Conservation (phyloP, 2,329 filamentous ascomycete genomes). For the Diaporthe vaccinii region DNA sequence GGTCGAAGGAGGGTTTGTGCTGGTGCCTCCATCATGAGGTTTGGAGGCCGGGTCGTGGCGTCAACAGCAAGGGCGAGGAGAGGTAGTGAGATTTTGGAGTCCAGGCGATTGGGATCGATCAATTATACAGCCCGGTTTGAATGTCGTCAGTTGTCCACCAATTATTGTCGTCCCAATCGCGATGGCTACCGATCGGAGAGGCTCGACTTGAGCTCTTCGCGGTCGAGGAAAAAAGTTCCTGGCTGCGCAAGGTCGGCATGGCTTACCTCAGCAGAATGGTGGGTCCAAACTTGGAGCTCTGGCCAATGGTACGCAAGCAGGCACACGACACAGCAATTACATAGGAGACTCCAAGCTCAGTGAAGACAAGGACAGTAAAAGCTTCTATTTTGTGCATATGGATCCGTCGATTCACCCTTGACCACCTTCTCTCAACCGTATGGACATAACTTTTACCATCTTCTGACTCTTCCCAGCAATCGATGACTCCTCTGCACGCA, state of each 20-base stretch:
- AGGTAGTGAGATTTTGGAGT: neutral
- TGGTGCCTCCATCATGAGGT: constrained; percentile 37
- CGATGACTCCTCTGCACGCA: neutral
- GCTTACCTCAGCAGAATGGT: constrained; percentile 30
- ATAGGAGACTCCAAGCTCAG: neutral
- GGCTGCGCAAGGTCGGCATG: constrained; percentile 15
- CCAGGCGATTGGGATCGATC: constrained; percentile 36
- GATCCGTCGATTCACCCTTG: neutral
- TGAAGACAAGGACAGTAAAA: neutral
- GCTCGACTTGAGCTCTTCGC: constrained; percentile 8
- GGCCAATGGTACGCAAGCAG: constrained; percentile 27
- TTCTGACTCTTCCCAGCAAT: neutral
- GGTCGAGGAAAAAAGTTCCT: constrained; percentile 39
- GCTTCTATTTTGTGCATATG: neutral
- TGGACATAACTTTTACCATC: neutral
- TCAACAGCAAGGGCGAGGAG: neutral
- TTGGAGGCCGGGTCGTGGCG: neutral
- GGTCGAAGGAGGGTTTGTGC: constrained; percentile 35
- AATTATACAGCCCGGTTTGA: neutral
- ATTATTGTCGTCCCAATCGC: constrained; percentile 35
- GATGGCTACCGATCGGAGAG: constrained; percentile 27
- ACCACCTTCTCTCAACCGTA: neutral
- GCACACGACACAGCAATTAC: constrained; percentile 19
- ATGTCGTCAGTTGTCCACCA: constrained; percentile 2
- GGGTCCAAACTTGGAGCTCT: constrained; percentile 23